Percentiles rank a stretch among this genome's conserved stretches.
phyloP scores from a whole-genome alignment of 345 rosid species.

The Balakata baccata region DNA sequence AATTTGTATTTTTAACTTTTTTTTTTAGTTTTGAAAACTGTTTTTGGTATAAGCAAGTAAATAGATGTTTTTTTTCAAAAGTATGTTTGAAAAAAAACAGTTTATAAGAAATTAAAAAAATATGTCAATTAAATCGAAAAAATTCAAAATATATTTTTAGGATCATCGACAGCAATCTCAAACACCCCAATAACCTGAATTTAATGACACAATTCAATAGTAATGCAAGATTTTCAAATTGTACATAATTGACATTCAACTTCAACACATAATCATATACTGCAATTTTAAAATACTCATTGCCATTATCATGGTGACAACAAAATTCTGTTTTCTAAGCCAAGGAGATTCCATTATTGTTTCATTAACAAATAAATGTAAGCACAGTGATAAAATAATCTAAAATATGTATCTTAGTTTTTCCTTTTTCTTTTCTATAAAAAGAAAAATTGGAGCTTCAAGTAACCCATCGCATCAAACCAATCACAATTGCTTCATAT shows the following conservation, averaged over 20 bases:
- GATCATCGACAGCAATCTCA: too few relatives aligned
- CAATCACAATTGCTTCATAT: neutral
- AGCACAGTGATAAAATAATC: neutral
- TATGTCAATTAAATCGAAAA: too few relatives aligned
- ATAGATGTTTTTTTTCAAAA: too few relatives aligned
- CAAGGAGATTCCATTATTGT: neutral
- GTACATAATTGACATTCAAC: neutral
- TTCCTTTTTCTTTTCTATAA: too few relatives aligned
- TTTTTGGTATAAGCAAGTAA: too few relatives aligned
- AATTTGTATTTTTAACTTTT: too few relatives aligned
- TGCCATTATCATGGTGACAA: constrained; percentile 4
- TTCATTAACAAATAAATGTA: neutral
- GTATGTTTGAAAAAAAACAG: too few relatives aligned
- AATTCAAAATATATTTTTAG: too few relatives aligned
- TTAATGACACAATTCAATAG: neutral
- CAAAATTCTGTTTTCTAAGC: neutral
- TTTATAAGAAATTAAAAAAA: too few relatives aligned
- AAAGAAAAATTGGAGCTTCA: neutral
- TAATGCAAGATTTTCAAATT: neutral
- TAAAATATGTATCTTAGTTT: neutral
- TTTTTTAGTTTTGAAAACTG: too few relatives aligned
- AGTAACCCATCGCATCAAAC: constrained; percentile 1
- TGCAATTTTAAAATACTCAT: neutral
- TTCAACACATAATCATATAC: neutral
- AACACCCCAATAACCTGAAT: too few relatives aligned